A percentile compares a stretch with the other conserved stretches of the same genome.
Evolutionary conservation across 164 flowering plant species (phyloP).

Genomic region (Berberis thunbergii): DNA sequence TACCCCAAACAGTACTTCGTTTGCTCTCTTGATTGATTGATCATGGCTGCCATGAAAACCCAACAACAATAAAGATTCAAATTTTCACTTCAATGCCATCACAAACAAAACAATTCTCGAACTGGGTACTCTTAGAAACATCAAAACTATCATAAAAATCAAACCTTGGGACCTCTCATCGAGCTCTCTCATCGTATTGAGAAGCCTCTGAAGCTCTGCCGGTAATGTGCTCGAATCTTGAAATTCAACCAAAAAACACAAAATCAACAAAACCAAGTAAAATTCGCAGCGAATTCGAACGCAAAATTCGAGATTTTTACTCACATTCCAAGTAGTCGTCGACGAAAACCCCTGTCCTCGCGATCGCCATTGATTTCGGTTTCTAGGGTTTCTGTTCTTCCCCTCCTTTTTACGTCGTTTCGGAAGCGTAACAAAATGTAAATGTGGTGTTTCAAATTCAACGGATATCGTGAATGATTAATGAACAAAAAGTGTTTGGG

Average conservation of each 20-base stretch:
- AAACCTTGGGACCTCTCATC: slow-evolving; percentile 92
- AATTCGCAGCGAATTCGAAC: background rate
- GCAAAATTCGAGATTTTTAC: slow-evolving; percentile 2
- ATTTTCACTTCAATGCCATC: background rate
- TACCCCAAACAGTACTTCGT: slow-evolving; percentile 60
- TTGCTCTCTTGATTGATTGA: slow-evolving; percentile 87
- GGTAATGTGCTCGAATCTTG: slow-evolving; percentile 96
- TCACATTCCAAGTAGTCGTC: slow-evolving; percentile 94
- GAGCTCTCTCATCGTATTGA: slow-evolving; percentile 86
- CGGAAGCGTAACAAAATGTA: no score
- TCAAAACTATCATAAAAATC: background rate
- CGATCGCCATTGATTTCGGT: slow-evolving; percentile 69
- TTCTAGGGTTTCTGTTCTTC: slow-evolving; percentile 31
- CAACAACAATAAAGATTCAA: background rate
- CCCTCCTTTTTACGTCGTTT: background rate
- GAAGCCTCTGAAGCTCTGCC: slow-evolving; percentile 96
- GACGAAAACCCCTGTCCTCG: slow-evolving; percentile 93
- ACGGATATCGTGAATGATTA: no score
- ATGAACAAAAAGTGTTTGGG: no score
- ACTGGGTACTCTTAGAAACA: slow-evolving; percentile 3
- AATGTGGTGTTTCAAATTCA: no score
- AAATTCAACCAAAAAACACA: slow-evolving; percentile 2
- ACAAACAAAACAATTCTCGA: slow-evolving; percentile 1
- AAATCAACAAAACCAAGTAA: background rate
- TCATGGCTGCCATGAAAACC: slow-evolving; percentile 41